A percentile compares a stretch with the other conserved stretches of the same genome.
Evolutionary conservation across 441 rosid genomes (phyloP).

Genomic region (Syzygium syzygioides): DNA sequence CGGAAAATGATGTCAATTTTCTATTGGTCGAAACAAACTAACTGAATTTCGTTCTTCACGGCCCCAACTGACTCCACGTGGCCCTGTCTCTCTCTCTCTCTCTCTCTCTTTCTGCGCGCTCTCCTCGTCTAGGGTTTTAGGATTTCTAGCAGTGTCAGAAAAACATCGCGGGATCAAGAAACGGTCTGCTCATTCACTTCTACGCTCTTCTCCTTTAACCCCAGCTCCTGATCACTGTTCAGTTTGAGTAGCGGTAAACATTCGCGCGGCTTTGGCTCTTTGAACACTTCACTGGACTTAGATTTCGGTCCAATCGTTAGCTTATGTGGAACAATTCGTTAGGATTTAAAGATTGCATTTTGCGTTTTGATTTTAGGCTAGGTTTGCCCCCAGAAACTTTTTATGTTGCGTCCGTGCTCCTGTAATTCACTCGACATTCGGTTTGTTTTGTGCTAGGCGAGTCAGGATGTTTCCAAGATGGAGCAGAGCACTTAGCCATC

Average conservation of each 20-base stretch:
- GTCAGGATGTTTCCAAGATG: constrained; percentile 53
- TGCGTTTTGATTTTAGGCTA: background rate
- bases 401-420: background rate
- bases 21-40: background rate
- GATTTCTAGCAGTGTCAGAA: background rate
- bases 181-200: background rate
- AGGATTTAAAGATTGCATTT: background rate
- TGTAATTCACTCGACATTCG: background rate
- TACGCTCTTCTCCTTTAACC: background rate
- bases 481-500: constrained; percentile 29
- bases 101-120: background rate
- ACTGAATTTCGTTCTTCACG: background rate
- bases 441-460: background rate
- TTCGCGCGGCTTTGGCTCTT: background rate
- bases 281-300: background rate
- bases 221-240: background rate
- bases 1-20: too few species aligned
- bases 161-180: background rate
- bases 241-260: background rate
- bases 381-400: background rate
- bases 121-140: background rate
- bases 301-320: background rate
- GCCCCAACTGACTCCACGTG: background rate
- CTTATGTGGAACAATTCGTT: background rate
- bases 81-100: background rate